phyloP scores from a whole-genome alignment of 129 eudicot genomes.

The Cynara cardunculus region DNA sequence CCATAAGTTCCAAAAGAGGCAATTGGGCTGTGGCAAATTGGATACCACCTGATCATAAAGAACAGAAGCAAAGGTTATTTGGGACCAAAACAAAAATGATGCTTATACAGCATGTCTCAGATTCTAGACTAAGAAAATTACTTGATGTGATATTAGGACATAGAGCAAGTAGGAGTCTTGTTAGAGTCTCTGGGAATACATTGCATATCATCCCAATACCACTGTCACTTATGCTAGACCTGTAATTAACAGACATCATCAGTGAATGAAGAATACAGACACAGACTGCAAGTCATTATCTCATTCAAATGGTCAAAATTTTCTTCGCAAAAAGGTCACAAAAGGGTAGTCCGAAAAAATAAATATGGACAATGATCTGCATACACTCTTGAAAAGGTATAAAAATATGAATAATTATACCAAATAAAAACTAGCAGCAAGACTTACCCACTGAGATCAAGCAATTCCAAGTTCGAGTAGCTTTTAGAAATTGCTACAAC shows the following conservation, averaged over 20 bases:
- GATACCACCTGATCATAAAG: slow-evolving; percentile 65
- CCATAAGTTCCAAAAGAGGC: slow-evolving; percentile 92
- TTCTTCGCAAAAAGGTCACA: background rate
- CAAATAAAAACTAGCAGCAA: background rate
- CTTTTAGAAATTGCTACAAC: slow-evolving; percentile 85
- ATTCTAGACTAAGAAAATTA: slow-evolving; percentile 27
- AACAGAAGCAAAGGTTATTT: background rate
- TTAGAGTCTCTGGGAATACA: slow-evolving; percentile 74
- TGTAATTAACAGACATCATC: slow-evolving; percentile 26
- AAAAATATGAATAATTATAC: background rate
- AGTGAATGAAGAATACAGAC: background rate
- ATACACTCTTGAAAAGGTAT: background rate
- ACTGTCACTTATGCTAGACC: slow-evolving; percentile 96
- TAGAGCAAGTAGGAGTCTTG: slow-evolving; percentile 75
- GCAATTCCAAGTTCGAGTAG: slow-evolving; percentile 81
- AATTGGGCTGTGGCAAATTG: slow-evolving; percentile 96
- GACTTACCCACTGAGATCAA: slow-evolving; percentile 96
- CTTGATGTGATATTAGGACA: slow-evolving; percentile 97
- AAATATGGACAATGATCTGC: background rate
- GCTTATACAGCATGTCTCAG: background rate
- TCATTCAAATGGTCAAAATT: background rate
- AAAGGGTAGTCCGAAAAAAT: background rate
- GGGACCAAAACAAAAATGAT: background rate
- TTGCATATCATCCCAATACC: slow-evolving; percentile 98
- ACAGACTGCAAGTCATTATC: background rate